These are phyloP conservation scores for Penicillium corylophilum DNA, from an alignment of 2,329 filamentous ascomycete genomes.

Conservation along the genomic window DNA sequence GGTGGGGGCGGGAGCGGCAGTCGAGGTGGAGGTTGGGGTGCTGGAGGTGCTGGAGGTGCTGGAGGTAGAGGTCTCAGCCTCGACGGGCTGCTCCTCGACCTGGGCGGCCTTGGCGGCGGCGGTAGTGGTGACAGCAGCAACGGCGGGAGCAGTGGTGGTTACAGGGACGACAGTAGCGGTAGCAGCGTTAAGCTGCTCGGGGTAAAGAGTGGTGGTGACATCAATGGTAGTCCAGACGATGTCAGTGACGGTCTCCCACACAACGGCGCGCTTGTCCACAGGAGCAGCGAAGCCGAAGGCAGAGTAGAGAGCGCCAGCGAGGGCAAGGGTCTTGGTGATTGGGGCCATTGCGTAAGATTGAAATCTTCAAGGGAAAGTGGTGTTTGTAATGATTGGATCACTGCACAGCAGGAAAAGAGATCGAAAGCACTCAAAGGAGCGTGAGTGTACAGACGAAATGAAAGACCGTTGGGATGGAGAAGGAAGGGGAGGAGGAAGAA, in stretches of 20 bases:
- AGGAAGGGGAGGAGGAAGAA: constrained; percentile 1
- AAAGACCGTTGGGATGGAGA: constrained; percentile 14
- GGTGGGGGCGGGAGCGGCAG: constrained; percentile 6
- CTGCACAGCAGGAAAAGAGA: constrained; percentile 27
- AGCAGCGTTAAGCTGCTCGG: constrained; percentile 23
- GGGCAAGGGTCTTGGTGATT: constrained; percentile 37
- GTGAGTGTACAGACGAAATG: constrained; percentile 17
- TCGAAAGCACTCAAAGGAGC: constrained; percentile 20
- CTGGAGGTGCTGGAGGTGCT: constrained; percentile 1
- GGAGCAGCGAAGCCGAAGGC: constrained; percentile 32
- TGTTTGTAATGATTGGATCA: constrained; percentile 11
- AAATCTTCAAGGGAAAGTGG: constrained; percentile 2
- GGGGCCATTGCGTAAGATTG: constrained; percentile 34
- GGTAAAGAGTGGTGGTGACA: constrained; percentile 50
- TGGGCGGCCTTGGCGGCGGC: constrained; percentile 6
- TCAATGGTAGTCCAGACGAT: constrained; percentile 51
- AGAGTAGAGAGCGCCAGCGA: constrained; percentile 37
- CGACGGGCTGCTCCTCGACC: background rate
- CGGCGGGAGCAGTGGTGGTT: constrained; percentile 14
- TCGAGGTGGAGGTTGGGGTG: constrained; percentile 4
- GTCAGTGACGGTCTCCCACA: constrained; percentile 51
- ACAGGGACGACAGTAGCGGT: constrained; percentile 22
- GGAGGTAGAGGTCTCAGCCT: background rate
- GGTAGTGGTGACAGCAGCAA: constrained; percentile 12
- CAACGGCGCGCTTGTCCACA: constrained; percentile 43